These are phyloP conservation scores for Phytophthora tentaculata DNA, from an alignment of 352 stramenopile genomes.

Conservation along the genomic window DNA sequence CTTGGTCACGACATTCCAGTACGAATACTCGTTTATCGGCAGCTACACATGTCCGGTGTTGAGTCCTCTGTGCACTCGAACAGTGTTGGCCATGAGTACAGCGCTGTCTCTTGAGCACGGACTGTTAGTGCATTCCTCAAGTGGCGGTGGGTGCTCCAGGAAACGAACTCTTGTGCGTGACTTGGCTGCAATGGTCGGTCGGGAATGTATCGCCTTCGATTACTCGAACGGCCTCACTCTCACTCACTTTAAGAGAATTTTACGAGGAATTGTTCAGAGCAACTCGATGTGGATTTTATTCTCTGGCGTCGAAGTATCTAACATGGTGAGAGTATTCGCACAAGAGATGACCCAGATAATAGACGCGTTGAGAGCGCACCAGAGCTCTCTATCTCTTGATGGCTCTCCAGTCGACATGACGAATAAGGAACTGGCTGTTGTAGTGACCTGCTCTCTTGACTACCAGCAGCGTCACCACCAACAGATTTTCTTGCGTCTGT, in stretches of 20 bases:
- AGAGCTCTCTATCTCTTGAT: conserved; percentile 44
- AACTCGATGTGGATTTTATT: conserved; percentile 52
- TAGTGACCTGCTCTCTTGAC: conserved; percentile 45
- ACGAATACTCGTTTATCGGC: conserved; percentile 66
- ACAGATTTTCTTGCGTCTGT: conserved; percentile 52
- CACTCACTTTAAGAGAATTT: conserved; percentile 45
- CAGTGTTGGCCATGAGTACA: conserved; percentile 58
- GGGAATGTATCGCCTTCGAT: conserved; percentile 49
- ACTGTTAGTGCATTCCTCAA: conserved; percentile 46
- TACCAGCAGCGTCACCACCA: conserved; percentile 40
- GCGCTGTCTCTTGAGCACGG: conserved; percentile 64
- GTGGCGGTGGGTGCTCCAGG: conserved; percentile 28
- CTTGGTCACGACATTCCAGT: conserved; percentile 64
- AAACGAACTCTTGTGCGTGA: conserved; percentile 57
- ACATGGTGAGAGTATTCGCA: conserved; percentile 41
- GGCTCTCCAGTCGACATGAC: conserved; percentile 42
- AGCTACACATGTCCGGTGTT: conserved; percentile 50
- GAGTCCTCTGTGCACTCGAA: conserved; percentile 65
- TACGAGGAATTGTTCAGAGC: conserved; percentile 49
- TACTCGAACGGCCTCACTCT: conserved; percentile 43
- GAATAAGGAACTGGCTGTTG: conserved; percentile 42
- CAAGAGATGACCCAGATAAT: conserved; percentile 55
- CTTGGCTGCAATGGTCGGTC: conserved; percentile 50
- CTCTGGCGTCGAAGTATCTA: conserved; percentile 46
- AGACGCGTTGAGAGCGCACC: conserved; percentile 47